A percentile compares a stretch with the other conserved stretches of the same genome.
Conservation (phyloP, 306 rosid genomes). For the Alnus glutinosa region DNA sequence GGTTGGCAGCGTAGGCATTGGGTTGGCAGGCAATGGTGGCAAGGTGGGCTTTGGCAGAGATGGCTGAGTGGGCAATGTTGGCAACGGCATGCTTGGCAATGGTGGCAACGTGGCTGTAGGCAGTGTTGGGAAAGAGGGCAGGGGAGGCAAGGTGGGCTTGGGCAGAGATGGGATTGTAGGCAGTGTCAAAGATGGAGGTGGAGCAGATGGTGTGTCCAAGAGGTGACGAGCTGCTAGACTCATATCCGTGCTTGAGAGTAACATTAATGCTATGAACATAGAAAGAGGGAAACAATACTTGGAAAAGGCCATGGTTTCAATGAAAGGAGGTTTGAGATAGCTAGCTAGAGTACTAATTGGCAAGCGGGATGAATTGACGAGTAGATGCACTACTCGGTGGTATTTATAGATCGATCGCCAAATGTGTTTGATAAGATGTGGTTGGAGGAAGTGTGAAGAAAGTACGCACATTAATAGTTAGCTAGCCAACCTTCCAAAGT, state of each 20-base stretch:
- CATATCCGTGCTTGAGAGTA: constrained; percentile 26
- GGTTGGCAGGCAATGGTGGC: constrained; percentile 12
- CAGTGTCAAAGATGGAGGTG: constrained; percentile 22
- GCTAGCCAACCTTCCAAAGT: constrained; percentile 15
- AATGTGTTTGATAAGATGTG: constrained; percentile 15
- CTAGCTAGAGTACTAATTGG: background rate
- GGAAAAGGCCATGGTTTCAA: constrained; percentile 2
- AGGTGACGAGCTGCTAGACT: constrained; percentile 33
- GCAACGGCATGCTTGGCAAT: background rate
- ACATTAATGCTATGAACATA: constrained; percentile 2
- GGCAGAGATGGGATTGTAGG: constrained; percentile 29
- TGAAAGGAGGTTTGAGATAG: background rate
- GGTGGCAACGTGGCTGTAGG: constrained; percentile 24
- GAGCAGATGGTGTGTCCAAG: constrained; percentile 26
- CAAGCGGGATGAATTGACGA: background rate
- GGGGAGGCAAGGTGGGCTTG: constrained; percentile 20
- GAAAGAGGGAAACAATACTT: constrained; percentile 1
- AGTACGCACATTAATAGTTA: too few relatives aligned
- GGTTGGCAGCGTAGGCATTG: background rate
- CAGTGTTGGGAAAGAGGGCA: constrained; percentile 2
- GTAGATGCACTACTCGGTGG: background rate
- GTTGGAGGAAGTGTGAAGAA: constrained; percentile 7
- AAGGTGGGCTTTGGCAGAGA: constrained; percentile 9
- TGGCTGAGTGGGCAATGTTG: constrained; percentile 8
- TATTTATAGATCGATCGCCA: background rate